Percentiles rank a stretch among this genome's conserved stretches.
Evolutionary conservation across 306 rosid genomes (phyloP).

Genomic region (Rubus idaeus): DNA sequence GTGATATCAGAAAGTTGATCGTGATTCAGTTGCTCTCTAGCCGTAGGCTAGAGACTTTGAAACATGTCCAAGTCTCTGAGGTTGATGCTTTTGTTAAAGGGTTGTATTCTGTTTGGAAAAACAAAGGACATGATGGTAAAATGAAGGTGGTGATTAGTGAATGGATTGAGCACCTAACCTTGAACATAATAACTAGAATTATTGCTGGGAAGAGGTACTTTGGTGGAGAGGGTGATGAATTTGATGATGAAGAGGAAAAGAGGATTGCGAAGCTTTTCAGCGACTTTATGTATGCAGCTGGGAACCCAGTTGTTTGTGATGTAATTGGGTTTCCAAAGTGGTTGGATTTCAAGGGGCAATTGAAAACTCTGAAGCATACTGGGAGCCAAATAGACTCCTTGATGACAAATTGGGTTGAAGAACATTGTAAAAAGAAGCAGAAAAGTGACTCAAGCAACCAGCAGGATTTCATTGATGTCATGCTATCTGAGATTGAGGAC

Average conservation of each 20-base stretch:
- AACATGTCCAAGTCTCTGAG: slow-evolving; percentile 36
- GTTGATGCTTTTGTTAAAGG: slow-evolving; percentile 30
- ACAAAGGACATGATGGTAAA: not conserved
- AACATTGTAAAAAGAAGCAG: slow-evolving; percentile 24
- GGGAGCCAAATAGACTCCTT: slow-evolving; percentile 44
- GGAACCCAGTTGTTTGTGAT: slow-evolving; percentile 44
- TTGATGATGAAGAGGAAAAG: slow-evolving; percentile 28
- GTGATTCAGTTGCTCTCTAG: slow-evolving; percentile 42
- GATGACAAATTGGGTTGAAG: slow-evolving; percentile 49
- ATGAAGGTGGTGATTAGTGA: slow-evolving; percentile 42
- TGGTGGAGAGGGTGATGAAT: slow-evolving; percentile 28
- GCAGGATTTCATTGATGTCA: slow-evolving; percentile 53
- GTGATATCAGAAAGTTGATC: slow-evolving; percentile 35
- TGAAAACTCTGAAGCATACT: slow-evolving; percentile 45
- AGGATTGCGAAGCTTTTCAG: slow-evolving; percentile 39
- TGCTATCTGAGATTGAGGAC: slow-evolving; percentile 47
- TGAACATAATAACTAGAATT: slow-evolving; percentile 41
- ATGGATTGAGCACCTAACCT: slow-evolving; percentile 41
- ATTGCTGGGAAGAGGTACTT: slow-evolving; percentile 56
- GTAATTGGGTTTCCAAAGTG: slow-evolving; percentile 45
- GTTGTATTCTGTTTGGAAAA: slow-evolving; percentile 9
- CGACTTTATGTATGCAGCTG: slow-evolving; percentile 46
- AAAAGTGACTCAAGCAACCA: slow-evolving; percentile 20
- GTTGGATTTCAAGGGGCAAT: slow-evolving; percentile 32
- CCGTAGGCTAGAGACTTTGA: slow-evolving; percentile 39